phyloP scores from a whole-genome alignment of 2,329 filamentous ascomycete species.

The Cercospora janseana region DNA sequence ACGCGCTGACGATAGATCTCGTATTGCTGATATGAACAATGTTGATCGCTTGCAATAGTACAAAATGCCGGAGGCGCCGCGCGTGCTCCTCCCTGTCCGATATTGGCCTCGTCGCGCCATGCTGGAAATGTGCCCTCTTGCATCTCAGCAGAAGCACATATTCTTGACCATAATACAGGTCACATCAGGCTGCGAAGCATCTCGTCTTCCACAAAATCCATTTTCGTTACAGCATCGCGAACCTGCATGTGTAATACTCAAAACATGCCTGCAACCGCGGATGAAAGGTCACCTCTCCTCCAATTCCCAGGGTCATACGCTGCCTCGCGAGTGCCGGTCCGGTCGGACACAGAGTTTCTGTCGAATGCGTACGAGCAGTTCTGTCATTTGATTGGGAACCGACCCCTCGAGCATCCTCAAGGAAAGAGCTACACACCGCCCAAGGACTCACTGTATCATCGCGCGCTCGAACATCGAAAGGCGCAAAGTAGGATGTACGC shows the following conservation, averaged over 20 bases:
- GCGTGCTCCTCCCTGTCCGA: background rate
- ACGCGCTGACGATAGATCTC: too few species aligned
- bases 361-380: slow-evolving; percentile 38
- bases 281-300: slow-evolving; percentile 32
- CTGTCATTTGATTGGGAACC: slow-evolving; percentile 40
- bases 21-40: too few species aligned
- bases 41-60: too few species aligned
- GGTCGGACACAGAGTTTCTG: slow-evolving; percentile 7
- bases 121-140: too few species aligned
- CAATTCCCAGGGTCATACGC: slow-evolving; percentile 29
- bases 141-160: too few species aligned
- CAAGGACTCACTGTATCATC: slow-evolving; percentile 39
- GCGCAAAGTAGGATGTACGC: slow-evolving; percentile 38
- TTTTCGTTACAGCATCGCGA: too few species aligned
- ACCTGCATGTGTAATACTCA: too few species aligned
- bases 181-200: too few species aligned
- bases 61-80: background rate
- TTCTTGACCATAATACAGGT: too few species aligned
- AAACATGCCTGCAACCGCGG: slow-evolving; percentile 22
- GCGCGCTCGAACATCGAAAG: slow-evolving; percentile 36
- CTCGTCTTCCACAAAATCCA: too few species aligned
- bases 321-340: background rate
- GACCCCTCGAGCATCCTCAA: slow-evolving; percentile 34
- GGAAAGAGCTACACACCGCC: slow-evolving; percentile 28
- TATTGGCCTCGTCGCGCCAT: too few species aligned